Percentiles rank a stretch among this genome's conserved stretches.
These are phyloP conservation scores for Pestalotiopsis sp. DNA, from an alignment of 2,329 filamentous ascomycete species.

Conservation along the genomic window DNA sequence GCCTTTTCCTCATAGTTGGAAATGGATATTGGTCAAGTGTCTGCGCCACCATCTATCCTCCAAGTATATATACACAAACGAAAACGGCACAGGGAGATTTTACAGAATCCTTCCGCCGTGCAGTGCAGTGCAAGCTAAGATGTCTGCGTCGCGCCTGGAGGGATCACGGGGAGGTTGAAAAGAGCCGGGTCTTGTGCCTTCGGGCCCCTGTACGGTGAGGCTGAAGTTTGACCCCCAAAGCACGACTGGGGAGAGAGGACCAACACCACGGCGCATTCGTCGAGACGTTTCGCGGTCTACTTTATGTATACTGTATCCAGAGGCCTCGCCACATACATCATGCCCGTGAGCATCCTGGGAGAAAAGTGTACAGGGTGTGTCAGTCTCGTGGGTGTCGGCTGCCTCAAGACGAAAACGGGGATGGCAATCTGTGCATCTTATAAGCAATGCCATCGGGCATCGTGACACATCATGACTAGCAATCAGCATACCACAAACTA, in stretches of 20 bases:
- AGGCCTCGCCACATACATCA: neutral
- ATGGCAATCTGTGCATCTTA: neutral
- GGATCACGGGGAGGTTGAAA: neutral
- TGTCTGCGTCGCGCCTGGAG: too few species aligned
- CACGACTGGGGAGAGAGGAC: neutral
- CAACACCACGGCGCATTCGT: constrained; percentile 1
- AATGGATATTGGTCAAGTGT: too few species aligned
- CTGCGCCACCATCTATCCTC: too few species aligned
- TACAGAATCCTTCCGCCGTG: too few species aligned
- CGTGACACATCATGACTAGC: neutral
- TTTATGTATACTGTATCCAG: neutral
- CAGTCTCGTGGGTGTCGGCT: neutral
- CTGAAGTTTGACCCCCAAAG: neutral
- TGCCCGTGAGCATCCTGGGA: neutral
- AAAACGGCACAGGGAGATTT: too few species aligned
- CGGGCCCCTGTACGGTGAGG: neutral
- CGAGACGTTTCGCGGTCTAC: neutral
- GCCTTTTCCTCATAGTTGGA: too few species aligned
- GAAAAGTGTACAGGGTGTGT: neutral
- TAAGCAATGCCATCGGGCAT: neutral
- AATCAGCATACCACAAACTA: neutral
- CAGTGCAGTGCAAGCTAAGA: too few species aligned
- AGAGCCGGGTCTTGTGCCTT: neutral
- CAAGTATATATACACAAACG: too few species aligned
- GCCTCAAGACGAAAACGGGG: neutral